A percentile compares a stretch with the other conserved stretches of the same genome.
Conservation (phyloP, 2,329 filamentous ascomycete genomes). For the Aureobasidium musti region DNA sequence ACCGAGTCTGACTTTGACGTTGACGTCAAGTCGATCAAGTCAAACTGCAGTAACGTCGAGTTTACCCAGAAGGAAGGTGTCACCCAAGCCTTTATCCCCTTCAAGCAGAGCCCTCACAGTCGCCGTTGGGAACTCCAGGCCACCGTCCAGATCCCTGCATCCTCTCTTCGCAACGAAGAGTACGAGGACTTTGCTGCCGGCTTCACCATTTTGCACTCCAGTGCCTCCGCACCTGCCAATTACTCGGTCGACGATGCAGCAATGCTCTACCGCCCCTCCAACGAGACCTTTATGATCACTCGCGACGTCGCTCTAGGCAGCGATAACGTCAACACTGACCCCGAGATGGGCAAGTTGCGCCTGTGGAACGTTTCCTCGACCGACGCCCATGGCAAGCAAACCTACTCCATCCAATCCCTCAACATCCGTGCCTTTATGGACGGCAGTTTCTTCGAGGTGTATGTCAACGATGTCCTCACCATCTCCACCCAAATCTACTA, state of each 20-base stretch:
- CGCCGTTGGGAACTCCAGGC: conserved; percentile 25
- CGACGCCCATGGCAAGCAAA: not conserved
- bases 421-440: conserved; percentile 27
- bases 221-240: conserved; percentile 2
- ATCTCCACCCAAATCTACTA: conserved; percentile 23
- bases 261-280: conserved; percentile 26
- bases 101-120: conserved; percentile 14
- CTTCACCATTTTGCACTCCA: conserved; percentile 15
- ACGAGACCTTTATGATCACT: conserved; percentile 26
- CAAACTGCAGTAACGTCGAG: not conserved
- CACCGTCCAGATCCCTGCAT: not conserved
- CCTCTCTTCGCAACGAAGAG: conserved; percentile 4
- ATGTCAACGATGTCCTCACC: conserved; percentile 24
- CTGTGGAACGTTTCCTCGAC: conserved; percentile 13
- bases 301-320: conserved; percentile 8
- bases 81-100: conserved; percentile 20
- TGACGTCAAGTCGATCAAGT: not conserved
- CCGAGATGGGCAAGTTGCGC: conserved; percentile 22
- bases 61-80: not conserved
- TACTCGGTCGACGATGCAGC: conserved; percentile 11
- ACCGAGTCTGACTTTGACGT: conserved; percentile 2
- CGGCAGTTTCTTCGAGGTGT: conserved; percentile 27
- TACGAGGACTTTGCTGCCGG: conserved; percentile 24
- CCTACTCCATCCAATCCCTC: conserved; percentile 3
- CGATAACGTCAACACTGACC: conserved; percentile 24